Evolutionary conservation across 2,329 filamentous ascomycete genomes (phyloP), one percentile per base, ranked within the genome.

Genomic region (Xylariaceae sp.): DNA sequence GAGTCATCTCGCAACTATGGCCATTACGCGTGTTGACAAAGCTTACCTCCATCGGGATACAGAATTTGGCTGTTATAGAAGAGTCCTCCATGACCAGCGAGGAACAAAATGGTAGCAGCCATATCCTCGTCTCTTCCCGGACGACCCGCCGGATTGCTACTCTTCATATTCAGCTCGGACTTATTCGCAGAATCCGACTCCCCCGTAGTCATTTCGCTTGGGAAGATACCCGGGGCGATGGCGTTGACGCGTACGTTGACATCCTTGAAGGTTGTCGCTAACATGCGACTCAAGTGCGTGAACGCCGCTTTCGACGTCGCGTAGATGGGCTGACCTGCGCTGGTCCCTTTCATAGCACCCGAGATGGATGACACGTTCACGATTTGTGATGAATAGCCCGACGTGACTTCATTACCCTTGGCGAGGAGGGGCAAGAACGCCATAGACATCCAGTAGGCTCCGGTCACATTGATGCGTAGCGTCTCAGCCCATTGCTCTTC

Each of bases 221-320:
- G 44, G 40, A 38, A 44, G 29, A 47, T 27, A 22, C 48, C 44
- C 16, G 48, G 44, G 23, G 44, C 48, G 40, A 50, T 48, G 6
- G 41, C 37, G 25, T 47, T 47, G n/a, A n/a, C n/a, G n/a, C n/a
- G n/a, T n/a, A n/a, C n/a, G n/a, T n/a, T n/a, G n/a, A n/a, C n/a
- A n/a, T n/a, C n/a, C n/a, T n/a, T n/a, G 21, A 48, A 51, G 22
- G 45, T 46, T 16, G 49, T 51, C 33, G 49, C 49, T 46, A 51
- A 45, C 49, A 48, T 48, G 35, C 45, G 45, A 12, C 39, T 39
- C 37, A 51, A 42, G 22, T 48, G 45, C 20, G 45, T 45, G 12
- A 46, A 42, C 3, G 45, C 49, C 16, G 45, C 45, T 12, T 49
- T 51, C 39, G 38, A 42, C 3, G 45, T 38, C 17, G 43, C 46